phyloP scores from a whole-genome alignment of 1,284 basidiomycete species.

The Amylostereum areolatum region DNA sequence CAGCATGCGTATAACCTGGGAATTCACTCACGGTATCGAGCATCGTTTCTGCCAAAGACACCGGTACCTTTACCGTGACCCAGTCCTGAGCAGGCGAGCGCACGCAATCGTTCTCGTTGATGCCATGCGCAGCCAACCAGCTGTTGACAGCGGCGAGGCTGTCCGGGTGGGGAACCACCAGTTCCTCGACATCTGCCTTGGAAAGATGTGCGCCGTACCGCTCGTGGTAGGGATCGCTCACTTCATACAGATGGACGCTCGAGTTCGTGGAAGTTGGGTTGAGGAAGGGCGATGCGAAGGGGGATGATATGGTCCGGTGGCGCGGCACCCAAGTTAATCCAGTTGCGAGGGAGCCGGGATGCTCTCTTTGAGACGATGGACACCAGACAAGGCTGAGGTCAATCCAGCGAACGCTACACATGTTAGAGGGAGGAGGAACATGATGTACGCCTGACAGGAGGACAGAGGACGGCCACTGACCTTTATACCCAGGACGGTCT shows the following conservation, averaged over 20 bases:
- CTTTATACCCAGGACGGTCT: too few relatives aligned
- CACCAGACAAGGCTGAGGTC: too few relatives aligned
- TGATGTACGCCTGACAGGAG: too few relatives aligned
- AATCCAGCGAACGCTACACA: too few relatives aligned
- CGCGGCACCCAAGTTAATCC: conserved; percentile 39
- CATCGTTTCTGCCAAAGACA: conserved; percentile 48
- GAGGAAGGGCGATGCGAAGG: conserved; percentile 60
- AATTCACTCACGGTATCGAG: conserved; percentile 7
- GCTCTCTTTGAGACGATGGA: conserved; percentile 28
- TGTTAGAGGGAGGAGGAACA: too few relatives aligned
- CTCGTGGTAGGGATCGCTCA: conserved; percentile 38
- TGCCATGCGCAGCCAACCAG: conserved; percentile 56
- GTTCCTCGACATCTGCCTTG: conserved; percentile 53
- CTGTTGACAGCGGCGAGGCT: conserved; percentile 47
- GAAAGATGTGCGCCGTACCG: conserved; percentile 64
- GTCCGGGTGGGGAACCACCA: conserved; percentile 52
- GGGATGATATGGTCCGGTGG: conserved; percentile 43
- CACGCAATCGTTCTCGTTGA: conserved; percentile 38
- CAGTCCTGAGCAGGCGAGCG: conserved; percentile 64
- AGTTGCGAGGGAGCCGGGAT: conserved; percentile 43
- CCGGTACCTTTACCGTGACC: conserved; percentile 54
- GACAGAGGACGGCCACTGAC: too few relatives aligned
- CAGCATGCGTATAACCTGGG: too few relatives aligned
- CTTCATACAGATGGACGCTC: conserved; percentile 59
- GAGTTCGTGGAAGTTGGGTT: conserved; percentile 51